Percentiles rank a stretch among this genome's conserved stretches.
Evolutionary conservation across 2,329 filamentous ascomycete genomes (phyloP).

Genomic region (Aureobasidium sp.): DNA sequence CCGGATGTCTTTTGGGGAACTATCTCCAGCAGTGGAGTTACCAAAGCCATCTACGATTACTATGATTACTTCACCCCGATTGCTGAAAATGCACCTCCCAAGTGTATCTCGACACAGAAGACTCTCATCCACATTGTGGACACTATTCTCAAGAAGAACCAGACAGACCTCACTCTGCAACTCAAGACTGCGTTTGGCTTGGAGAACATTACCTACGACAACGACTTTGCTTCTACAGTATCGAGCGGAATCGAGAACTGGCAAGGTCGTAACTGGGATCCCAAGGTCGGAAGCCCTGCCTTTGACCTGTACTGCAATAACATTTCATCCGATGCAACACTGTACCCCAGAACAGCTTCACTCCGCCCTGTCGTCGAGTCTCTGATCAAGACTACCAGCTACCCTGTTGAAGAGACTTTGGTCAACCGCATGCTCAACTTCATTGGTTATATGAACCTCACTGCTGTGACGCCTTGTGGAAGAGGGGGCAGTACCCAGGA

Average conservation of each 20-base stretch:
- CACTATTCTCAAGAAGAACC: slow-evolving; percentile 59
- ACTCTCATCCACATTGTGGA: slow-evolving; percentile 66
- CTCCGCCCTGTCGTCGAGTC: slow-evolving; percentile 45
- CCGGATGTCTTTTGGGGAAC: slow-evolving; percentile 82
- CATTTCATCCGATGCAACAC: slow-evolving; percentile 51
- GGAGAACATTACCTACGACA: slow-evolving; percentile 45
- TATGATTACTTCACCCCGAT: slow-evolving; percentile 72
- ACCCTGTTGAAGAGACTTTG: slow-evolving; percentile 45
- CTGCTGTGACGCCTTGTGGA: slow-evolving; percentile 44
- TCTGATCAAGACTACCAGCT: slow-evolving; percentile 56
- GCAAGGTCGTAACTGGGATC: slow-evolving; percentile 69
- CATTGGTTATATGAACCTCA: slow-evolving; percentile 60
- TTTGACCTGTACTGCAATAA: slow-evolving; percentile 64
- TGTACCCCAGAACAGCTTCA: slow-evolving; percentile 47
- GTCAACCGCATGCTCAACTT: slow-evolving; percentile 63
- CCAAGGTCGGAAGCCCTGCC: slow-evolving; percentile 50
- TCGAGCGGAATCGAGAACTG: slow-evolving; percentile 41
- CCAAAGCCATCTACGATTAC: slow-evolving; percentile 80
- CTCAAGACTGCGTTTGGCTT: slow-evolving; percentile 64
- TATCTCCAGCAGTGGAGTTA: slow-evolving; percentile 85
- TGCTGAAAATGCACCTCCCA: slow-evolving; percentile 60
- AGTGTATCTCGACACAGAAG: slow-evolving; percentile 72
- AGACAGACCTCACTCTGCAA: slow-evolving; percentile 41
- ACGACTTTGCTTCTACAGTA: slow-evolving; percentile 11
- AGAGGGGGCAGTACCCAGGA: slow-evolving; percentile 48